Evolutionary conservation across 2,329 filamentous ascomycete species (phyloP).

Genomic region (Calonectria pseudoreteaudii): DNA sequence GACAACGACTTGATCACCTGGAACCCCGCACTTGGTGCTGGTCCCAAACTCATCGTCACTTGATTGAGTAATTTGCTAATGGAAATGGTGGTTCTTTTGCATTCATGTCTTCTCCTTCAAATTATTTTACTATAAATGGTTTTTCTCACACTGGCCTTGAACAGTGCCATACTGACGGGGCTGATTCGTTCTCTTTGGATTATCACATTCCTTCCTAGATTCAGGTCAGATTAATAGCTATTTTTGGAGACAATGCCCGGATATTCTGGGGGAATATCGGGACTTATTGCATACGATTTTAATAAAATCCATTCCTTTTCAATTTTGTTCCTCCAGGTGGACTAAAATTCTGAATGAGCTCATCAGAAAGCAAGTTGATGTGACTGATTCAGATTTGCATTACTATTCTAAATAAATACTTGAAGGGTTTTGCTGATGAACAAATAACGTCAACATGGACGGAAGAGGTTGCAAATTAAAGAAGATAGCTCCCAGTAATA

Average conservation of each 20-base stretch:
- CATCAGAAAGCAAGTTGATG: background rate
- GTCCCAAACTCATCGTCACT: slow-evolving; percentile 30
- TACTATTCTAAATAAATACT: background rate
- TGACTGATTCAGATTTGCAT: background rate
- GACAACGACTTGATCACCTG: slow-evolving; percentile 31
- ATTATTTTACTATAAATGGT: background rate
- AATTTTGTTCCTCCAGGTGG: background rate
- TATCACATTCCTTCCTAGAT: background rate
- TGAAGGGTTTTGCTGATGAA: background rate
- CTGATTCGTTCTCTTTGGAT: background rate
- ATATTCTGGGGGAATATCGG: background rate
- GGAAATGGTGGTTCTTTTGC: background rate
- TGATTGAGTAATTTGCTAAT: background rate
- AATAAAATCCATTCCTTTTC: background rate
- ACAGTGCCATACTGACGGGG: no score
- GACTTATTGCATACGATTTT: background rate
- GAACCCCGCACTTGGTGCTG: slow-evolving; percentile 25
- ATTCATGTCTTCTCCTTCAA: slow-evolving; percentile 9
- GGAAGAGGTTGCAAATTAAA: background rate
- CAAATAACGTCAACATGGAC: background rate
- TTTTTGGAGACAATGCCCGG: background rate
- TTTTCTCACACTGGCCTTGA: background rate
- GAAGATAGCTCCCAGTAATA: background rate
- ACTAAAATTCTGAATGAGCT: background rate
- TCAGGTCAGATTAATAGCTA: background rate